Conservation (phyloP, 2,329 filamentous ascomycete species). For the Venturia asperata region DNA sequence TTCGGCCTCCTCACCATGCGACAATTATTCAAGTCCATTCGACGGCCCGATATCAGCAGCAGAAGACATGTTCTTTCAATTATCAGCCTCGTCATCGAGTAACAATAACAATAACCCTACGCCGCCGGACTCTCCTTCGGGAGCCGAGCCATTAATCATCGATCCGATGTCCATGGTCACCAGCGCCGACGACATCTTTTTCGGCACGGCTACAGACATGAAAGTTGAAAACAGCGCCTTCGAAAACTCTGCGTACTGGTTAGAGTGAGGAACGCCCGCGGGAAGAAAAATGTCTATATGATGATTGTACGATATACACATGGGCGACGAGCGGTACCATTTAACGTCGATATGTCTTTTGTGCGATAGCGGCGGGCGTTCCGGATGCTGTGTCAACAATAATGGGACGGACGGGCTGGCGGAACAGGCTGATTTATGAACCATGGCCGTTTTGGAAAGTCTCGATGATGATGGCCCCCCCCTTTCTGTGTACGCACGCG, state of each 20-base stretch:
- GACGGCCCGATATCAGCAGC: conserved; percentile 11
- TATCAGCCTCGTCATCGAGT: conserved; percentile 11
- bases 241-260: conserved; percentile 6
- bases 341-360: conserved; percentile 2
- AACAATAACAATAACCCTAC: conserved; percentile 15
- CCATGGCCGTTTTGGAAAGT: neutral
- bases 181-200: conserved; percentile 17
- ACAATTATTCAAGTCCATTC: conserved; percentile 16
- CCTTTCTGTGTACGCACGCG: neutral
- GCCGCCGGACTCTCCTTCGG: conserved; percentile 18
- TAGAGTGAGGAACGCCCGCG: conserved; percentile 5
- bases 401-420: conserved; percentile 3
- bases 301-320: conserved; percentile 13
- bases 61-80: conserved; percentile 17
- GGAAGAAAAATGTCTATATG: neutral
- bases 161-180: conserved; percentile 11
- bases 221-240: conserved; percentile 8
- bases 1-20: conserved; percentile 9
- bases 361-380: conserved; percentile 6
- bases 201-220: conserved; percentile 16
- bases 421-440: conserved; percentile 9
- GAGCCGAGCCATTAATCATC: conserved; percentile 15
- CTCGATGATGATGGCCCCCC: neutral
- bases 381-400: neutral
- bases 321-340: neutral